Base-by-base conservation (phyloP, 352 stramenopile genomes). In the Globisporangium okanoganense region DNA sequence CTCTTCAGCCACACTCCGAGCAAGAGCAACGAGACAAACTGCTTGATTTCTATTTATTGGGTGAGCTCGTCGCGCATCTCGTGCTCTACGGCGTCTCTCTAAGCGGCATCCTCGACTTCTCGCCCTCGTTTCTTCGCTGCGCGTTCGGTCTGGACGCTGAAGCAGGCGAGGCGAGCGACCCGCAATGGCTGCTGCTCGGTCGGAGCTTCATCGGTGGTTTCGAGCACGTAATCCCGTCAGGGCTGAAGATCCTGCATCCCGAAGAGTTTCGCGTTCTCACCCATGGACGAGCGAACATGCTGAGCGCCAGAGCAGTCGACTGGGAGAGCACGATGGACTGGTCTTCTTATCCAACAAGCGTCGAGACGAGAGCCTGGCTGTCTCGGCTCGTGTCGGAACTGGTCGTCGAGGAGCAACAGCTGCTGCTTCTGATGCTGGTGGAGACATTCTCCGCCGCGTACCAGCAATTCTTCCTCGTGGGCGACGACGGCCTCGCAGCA, bases 211-310 rank as follows among this genome's bases (percentile, higher is more conserved):
- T 64, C 14, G 69, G 66, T 13, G 82, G 82, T 7, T 92, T 92
- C 58, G 64, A 79, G 14, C 63, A 67, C 43, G 82, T 92, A 2
- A 47, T 83, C 7, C 82, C 82, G 13, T 71, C 66, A 14, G 80
- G 64, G n/a, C 62, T 89, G 3, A 45, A 67, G n/a, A 49, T 89
- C 2, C 69, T 92, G 49, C 68, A 72, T 25, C 65, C 64, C 0
- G 69, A 82, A 33, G 80, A 87, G 61, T 73, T 92, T 33, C 70
- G 75, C 2, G 64, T 92, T 33, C 59, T 92, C 40, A 68, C 87
- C 20, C 75, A 89, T 27, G 74, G 68, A 10, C 56, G 62, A 16
- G 50, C 72, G 14, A 63, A 48, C 10, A 64, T 50, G 18, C 45
- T 80, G 20, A 75, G 79, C 59, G 70, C 63, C 47, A 33, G 66